Conservation (phyloP, 148 eudicot genomes). For the Vaccinium darrowii region DNA sequence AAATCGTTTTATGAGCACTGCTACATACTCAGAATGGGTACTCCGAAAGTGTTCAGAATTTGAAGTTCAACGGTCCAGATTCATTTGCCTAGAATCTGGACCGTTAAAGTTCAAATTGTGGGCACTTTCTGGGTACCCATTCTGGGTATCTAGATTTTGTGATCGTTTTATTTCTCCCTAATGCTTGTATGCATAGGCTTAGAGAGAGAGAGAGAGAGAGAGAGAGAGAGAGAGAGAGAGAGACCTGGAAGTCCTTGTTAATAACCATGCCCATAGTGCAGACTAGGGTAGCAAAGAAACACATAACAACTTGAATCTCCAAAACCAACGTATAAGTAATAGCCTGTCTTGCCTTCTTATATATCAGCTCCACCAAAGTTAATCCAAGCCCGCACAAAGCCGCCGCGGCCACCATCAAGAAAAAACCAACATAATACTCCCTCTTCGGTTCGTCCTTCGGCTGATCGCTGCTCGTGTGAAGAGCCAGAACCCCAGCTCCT, state of each 20-base stretch:
- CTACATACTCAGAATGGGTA: no score
- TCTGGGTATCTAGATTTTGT: no score
- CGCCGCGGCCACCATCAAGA: conserved; percentile 47
- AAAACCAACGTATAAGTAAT: conserved; percentile 48
- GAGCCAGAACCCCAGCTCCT: conserved; percentile 54
- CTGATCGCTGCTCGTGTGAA: conserved; percentile 45
- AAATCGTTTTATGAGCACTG: no score
- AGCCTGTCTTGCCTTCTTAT: conserved; percentile 38
- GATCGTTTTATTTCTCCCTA: no score
- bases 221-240: no score
- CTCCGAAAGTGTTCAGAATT: no score
- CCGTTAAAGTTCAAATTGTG: no score
- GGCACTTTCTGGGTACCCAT: no score
- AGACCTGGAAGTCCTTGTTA: conserved; percentile 55
- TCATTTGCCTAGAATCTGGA: no score
- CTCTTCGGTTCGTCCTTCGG: conserved; percentile 33
- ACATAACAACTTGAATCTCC: conserved; percentile 63
- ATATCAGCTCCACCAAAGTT: conserved; percentile 55
- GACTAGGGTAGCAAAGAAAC: conserved; percentile 49
- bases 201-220: no score
- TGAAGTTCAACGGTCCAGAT: no score
- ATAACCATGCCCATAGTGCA: conserved; percentile 58
- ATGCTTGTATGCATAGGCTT: no score
- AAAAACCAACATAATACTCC: conserved; percentile 45
- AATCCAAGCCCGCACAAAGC: conserved; percentile 45